Evolutionary conservation across 345 rosid species (phyloP).

Genomic region (Microcos paniculata): DNA sequence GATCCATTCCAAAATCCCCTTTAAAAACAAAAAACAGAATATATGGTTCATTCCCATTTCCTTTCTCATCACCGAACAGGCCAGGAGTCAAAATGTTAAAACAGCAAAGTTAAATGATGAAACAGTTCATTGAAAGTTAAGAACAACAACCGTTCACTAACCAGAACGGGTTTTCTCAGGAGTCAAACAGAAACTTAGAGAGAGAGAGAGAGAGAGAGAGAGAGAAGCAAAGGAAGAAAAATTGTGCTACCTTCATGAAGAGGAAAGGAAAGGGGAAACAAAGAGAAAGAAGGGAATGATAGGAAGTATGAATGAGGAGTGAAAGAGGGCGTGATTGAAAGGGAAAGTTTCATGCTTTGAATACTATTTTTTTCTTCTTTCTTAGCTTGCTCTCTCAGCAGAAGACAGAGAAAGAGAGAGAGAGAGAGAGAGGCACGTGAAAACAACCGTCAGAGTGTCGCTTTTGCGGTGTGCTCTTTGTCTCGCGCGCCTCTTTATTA

Average conservation of each 20-base stretch:
- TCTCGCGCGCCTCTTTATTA: not conserved
- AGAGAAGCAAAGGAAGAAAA: not conserved
- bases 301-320: not conserved
- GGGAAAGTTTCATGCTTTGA: slow-evolving; percentile 12
- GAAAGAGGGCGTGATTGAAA: slow-evolving; percentile 7
- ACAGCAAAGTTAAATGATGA: not conserved
- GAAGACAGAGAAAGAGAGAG: not conserved
- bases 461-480: not conserved
- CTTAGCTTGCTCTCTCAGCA: too few relatives aligned
- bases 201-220: not conserved
- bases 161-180: not conserved
- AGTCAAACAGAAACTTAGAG: not conserved
- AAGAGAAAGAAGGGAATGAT: not conserved
- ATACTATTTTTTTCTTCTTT: not conserved
- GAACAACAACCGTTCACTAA: not conserved
- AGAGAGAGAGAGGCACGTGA: not conserved
- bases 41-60: not conserved
- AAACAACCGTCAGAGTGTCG: not conserved
- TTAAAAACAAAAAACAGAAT: not conserved
- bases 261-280: not conserved
- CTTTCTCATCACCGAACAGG: not conserved
- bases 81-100: not conserved
- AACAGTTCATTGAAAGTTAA: not conserved
- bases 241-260: not conserved
- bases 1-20: not conserved